Conservation (phyloP, 2,329 filamentous ascomycete genomes). For the Periglandula ipomoeae region DNA sequence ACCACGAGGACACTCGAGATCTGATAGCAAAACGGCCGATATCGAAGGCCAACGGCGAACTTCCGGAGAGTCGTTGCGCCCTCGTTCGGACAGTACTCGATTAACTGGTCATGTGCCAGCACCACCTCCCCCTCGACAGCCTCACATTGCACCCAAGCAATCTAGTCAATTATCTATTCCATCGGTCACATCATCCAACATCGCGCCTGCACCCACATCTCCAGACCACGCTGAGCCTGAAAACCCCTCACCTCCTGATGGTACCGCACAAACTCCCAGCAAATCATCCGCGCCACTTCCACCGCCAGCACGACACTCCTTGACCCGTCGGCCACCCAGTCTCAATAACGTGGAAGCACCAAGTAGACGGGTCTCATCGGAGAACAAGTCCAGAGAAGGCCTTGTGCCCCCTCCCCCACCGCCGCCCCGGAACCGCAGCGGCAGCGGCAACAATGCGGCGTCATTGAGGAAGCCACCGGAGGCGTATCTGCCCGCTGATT, state of each 20-base stretch:
- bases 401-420: constrained; percentile 11
- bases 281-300: constrained; percentile 30
- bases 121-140: constrained; percentile 47
- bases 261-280: constrained; percentile 10
- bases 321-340: constrained; percentile 35
- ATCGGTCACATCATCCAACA: constrained; percentile 9
- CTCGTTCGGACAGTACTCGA: constrained; percentile 37
- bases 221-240: constrained; percentile 14
- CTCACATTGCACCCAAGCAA: constrained; percentile 28
- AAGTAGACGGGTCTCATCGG: constrained; percentile 17
- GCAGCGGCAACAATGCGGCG: constrained; percentile 32
- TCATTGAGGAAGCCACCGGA: constrained; percentile 22
- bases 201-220: constrained; percentile 9
- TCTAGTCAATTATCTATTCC: constrained; percentile 14
- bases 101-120: constrained; percentile 34
- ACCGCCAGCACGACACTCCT: constrained; percentile 35
- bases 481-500: constrained; percentile 12
- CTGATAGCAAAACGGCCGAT: constrained; percentile 32
- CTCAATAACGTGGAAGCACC: constrained; percentile 30
- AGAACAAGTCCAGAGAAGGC: constrained; percentile 20
- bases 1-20: constrained; percentile 35
- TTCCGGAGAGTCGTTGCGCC: constrained; percentile 40
- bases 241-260: constrained; percentile 5
- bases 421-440: constrained; percentile 35
- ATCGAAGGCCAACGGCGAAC: constrained; percentile 36